phyloP scores from a whole-genome alignment of 345 rosid genomes.

The Arabidopsis arenosa region DNA sequence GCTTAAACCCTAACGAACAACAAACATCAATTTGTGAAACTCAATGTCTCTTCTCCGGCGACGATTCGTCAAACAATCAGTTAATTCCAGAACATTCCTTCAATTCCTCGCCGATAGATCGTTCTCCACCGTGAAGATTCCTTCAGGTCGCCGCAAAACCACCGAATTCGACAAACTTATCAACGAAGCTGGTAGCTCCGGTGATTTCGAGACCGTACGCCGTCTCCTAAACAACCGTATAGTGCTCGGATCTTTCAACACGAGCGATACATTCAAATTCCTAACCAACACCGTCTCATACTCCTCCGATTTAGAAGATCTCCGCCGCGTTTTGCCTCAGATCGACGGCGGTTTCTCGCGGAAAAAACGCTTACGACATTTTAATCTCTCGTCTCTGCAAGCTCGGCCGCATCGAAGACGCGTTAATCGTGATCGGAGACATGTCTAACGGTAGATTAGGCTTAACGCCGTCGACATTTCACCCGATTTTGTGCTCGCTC shows the following conservation, averaged over 20 bases:
- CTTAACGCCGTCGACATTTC: conserved; percentile 47
- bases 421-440: conserved; percentile 47
- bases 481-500: conserved; percentile 55
- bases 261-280: conserved; percentile 64
- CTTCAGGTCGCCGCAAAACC: conserved; percentile 49
- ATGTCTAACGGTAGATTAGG: conserved; percentile 46
- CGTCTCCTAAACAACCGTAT: conserved; percentile 63
- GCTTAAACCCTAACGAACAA: conserved; percentile 13
- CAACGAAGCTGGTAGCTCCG: conserved; percentile 53
- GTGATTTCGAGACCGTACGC: conserved; percentile 56
- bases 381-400: conserved; percentile 69
- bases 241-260: conserved; percentile 56
- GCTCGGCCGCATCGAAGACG: conserved; percentile 46
- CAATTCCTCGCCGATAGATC: conserved; percentile 28
- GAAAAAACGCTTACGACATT: conserved; percentile 54
- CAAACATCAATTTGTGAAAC: not conserved
- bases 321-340: conserved; percentile 48
- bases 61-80: conserved; percentile 17
- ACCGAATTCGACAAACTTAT: conserved; percentile 60
- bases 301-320: conserved; percentile 47
- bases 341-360: conserved; percentile 58
- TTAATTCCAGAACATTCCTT: conserved; percentile 16
- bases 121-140: conserved; percentile 31
- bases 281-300: conserved; percentile 50
- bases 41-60: conserved; percentile 36